These are phyloP conservation scores for Mentha longifolia DNA, from an alignment of 257 asterid species.

Conservation along the genomic window DNA sequence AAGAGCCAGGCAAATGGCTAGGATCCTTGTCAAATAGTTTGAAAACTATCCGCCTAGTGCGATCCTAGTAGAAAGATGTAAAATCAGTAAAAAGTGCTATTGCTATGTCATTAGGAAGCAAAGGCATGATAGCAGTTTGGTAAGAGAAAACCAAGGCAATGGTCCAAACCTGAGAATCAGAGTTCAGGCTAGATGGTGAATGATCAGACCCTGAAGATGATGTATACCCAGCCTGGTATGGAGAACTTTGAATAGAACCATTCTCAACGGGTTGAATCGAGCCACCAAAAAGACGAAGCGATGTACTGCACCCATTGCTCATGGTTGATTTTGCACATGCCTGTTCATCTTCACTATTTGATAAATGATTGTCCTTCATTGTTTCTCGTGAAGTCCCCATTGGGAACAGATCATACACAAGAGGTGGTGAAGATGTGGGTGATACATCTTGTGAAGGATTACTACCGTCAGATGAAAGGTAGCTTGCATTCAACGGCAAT, in stretches of 20 bases:
- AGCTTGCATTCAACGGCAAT: conserved; percentile 49
- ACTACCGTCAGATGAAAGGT: conserved; percentile 72
- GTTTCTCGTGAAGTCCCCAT: conserved; percentile 55
- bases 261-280: conserved; percentile 49
- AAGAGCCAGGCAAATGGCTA: conserved; percentile 79
- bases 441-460: conserved; percentile 68
- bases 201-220: conserved; percentile 87
- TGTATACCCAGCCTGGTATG: conserved; percentile 64
- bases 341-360: conserved; percentile 45
- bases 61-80: conserved; percentile 59
- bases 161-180: conserved; percentile 65
- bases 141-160: conserved; percentile 1
- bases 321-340: conserved; percentile 40
- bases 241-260: conserved; percentile 64
- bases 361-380: conserved; percentile 38
- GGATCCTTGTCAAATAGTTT: conserved; percentile 98
- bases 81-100: conserved; percentile 10
- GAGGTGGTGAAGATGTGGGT: conserved; percentile 76
- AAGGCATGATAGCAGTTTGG: conserved; percentile 14
- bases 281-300: conserved; percentile 77
- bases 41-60: conserved; percentile 82
- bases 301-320: conserved; percentile 49
- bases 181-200: conserved; percentile 75
- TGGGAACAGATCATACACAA: conserved; percentile 71
- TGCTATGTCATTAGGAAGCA: not conserved